phyloP scores from a whole-genome alignment of 768 basidiomycete genomes.

The Russula compacta region DNA sequence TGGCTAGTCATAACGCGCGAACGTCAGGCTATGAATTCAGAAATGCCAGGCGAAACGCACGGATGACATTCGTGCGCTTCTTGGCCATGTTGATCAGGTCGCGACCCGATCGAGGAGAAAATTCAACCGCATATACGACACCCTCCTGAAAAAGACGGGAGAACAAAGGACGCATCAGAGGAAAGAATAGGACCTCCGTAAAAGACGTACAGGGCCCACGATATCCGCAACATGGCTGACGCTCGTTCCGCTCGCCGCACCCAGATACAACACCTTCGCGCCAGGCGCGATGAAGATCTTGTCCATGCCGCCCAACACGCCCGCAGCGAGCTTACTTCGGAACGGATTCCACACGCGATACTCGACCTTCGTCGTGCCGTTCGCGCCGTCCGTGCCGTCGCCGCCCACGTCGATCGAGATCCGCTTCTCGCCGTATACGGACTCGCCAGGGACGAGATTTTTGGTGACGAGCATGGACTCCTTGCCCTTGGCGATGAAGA shows the following conservation, averaged over 20 bases:
- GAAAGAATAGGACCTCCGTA: not conserved
- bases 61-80: conserved; percentile 97
- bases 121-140: conserved; percentile 96
- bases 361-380: conserved; percentile 54
- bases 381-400: conserved; percentile 52
- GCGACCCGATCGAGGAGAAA: conserved; percentile 92
- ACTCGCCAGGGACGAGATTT: conserved; percentile 95
- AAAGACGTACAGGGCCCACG: conserved; percentile 74
- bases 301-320: conserved; percentile 92
- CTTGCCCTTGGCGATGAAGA: conserved; percentile 97
- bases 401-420: conserved; percentile 63
- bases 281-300: conserved; percentile 89
- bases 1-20: conserved; percentile 42
- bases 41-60: conserved; percentile 46
- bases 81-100: conserved; percentile 99
- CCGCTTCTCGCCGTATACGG: conserved; percentile 97
- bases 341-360: conserved; percentile 99
- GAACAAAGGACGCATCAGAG: conserved; percentile 13
- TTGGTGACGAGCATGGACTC: conserved; percentile 96
- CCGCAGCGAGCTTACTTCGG: conserved; percentile 92
- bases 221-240: conserved; percentile 99
- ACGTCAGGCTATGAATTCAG: not conserved
- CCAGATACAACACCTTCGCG: conserved; percentile 93
- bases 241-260: conserved; percentile 95
- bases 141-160: conserved; percentile 54